phyloP scores from a whole-genome alignment of 495 filamentous ascomycete genomes.

The Bathelium albidoporum region DNA sequence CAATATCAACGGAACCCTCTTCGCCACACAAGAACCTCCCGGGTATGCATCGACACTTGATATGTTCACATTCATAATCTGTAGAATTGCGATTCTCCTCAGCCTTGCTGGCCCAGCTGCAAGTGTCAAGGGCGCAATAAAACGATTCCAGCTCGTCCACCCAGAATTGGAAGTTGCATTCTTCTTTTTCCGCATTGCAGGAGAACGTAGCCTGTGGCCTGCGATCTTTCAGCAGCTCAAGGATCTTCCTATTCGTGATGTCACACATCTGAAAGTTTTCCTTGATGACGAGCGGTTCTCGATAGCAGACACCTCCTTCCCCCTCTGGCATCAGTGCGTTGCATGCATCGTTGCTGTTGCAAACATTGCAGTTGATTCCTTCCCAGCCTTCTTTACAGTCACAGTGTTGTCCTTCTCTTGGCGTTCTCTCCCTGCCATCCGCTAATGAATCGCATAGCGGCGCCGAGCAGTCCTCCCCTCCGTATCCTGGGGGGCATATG shows the following conservation, averaged over 20 bases:
- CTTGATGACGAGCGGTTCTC: slow-evolving; percentile 77
- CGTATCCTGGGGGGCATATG: slow-evolving; percentile 81
- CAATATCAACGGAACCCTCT: slow-evolving; percentile 81
- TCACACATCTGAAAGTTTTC: slow-evolving; percentile 97
- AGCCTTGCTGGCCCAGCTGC: slow-evolving; percentile 57
- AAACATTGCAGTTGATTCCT: slow-evolving; percentile 99
- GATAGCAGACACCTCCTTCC: slow-evolving; percentile 76
- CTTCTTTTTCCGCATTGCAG: slow-evolving; percentile 59
- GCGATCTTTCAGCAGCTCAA: slow-evolving; percentile 69
- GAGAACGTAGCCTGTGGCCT: slow-evolving; percentile 90
- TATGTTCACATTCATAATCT: slow-evolving; percentile 69
- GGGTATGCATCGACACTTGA: slow-evolving; percentile 78
- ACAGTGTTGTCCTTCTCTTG: slow-evolving; percentile 58
- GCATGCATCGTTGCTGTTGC: slow-evolving; percentile 70
- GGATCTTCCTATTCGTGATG: slow-evolving; percentile 88
- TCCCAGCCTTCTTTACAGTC: slow-evolving; percentile 89
- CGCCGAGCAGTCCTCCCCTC: slow-evolving; percentile 79
- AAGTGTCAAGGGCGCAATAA: slow-evolving; percentile 81
- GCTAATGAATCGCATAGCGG: slow-evolving; percentile 86
- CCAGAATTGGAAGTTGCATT: slow-evolving; percentile 98
- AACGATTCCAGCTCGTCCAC: slow-evolving; percentile 89
- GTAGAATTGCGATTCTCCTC: slow-evolving; percentile 68
- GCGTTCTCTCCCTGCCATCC: slow-evolving; percentile 61
- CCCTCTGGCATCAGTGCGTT: slow-evolving; percentile 70
- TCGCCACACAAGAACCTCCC: slow-evolving; percentile 90